These are phyloP conservation scores for Lentinula boryana DNA, from an alignment of 768 basidiomycete genomes.

Conservation along the genomic window DNA sequence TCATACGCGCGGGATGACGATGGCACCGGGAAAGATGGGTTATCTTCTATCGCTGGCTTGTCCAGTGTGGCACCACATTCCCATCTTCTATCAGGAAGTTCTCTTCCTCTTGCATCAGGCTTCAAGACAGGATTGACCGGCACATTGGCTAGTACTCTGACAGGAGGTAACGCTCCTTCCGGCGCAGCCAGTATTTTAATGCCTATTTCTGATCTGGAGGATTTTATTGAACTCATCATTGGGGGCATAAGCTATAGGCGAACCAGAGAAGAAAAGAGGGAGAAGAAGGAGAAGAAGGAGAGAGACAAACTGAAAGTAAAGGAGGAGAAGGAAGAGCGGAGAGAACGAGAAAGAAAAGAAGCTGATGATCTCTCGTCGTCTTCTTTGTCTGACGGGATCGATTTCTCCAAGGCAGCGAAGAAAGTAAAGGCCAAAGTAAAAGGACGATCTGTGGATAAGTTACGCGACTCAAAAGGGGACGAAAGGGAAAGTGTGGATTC, in stretches of 20 bases:
- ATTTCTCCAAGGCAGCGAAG: conserved; percentile 1
- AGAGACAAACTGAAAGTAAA: conserved; percentile 13
- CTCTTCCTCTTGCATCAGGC: conserved; percentile 1
- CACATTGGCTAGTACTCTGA: conserved; percentile 14
- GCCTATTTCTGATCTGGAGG: conserved; percentile 45
- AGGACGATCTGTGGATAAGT: background rate
- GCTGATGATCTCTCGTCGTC: background rate
- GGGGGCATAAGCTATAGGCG: conserved; percentile 17
- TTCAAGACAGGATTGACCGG: background rate
- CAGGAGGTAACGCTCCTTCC: conserved; percentile 9
- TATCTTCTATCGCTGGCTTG: conserved; percentile 1
- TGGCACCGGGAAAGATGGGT: background rate
- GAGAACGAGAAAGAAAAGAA: background rate
- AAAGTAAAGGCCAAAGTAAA: conserved; percentile 4
- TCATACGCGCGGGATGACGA: background rate
- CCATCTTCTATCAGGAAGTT: background rate
- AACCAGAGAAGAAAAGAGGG: conserved; percentile 7
- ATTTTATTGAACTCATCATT: conserved; percentile 41
- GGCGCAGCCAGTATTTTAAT: conserved; percentile 38
- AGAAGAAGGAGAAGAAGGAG: conserved; percentile 14
- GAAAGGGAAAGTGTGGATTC: background rate
- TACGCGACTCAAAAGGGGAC: background rate
- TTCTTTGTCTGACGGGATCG: background rate
- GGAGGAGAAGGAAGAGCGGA: conserved; percentile 17
- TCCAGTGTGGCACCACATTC: background rate